Conservation (phyloP, 306 rosid genomes). For the Neltuma alba region DNA sequence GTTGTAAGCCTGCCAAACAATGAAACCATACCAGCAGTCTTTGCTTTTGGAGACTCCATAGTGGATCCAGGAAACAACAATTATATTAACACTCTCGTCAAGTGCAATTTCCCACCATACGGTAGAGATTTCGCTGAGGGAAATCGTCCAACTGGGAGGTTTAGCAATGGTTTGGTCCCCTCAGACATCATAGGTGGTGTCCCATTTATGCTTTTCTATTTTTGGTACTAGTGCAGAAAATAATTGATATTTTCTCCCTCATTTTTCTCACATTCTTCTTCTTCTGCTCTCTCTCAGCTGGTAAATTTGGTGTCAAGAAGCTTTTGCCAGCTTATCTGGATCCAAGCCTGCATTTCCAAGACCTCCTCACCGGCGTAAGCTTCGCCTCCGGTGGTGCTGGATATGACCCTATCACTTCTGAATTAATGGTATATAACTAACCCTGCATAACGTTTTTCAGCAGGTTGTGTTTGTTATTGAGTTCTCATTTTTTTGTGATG, state of each 20-base stretch:
- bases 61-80: slow-evolving; percentile 80
- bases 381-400: slow-evolving; percentile 78
- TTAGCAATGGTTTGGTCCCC: slow-evolving; percentile 65
- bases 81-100: slow-evolving; percentile 46
- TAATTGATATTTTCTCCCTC: not conserved
- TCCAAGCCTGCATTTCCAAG: slow-evolving; percentile 54
- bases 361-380: slow-evolving; percentile 75
- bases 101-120: slow-evolving; percentile 73
- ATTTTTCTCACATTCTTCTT: not conserved
- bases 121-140: slow-evolving; percentile 62
- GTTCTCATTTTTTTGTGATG: not conserved
- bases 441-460: not conserved
- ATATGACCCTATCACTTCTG: slow-evolving; percentile 75
- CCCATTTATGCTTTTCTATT: not conserved
- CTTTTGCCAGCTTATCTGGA: slow-evolving; percentile 66
- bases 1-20: slow-evolving; percentile 36
- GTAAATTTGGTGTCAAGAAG: slow-evolving; percentile 59
- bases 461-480: not conserved
- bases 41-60: slow-evolving; percentile 77
- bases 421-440: slow-evolving; percentile 43
- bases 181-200: slow-evolving; percentile 59
- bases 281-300: slow-evolving; percentile 45
- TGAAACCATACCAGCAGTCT: slow-evolving; percentile 60
- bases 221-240: not conserved
- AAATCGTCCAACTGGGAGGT: slow-evolving; percentile 61